A percentile compares a stretch with the other conserved stretches of the same genome.
Conservation (phyloP, 2,329 filamentous ascomycete species). For the Teratosphaeria viscida region DNA sequence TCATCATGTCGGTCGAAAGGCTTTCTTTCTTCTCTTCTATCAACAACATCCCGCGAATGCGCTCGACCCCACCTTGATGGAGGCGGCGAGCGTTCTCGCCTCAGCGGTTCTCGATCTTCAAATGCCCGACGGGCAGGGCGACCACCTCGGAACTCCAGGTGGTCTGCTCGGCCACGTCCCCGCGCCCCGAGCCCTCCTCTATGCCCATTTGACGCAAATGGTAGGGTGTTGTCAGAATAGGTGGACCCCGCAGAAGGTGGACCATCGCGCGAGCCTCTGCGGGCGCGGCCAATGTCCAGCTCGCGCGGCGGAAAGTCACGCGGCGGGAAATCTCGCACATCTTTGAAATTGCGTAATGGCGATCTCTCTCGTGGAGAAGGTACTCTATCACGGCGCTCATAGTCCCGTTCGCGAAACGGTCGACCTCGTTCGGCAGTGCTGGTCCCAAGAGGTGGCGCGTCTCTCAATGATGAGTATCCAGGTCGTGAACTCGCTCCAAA, state of each 20-base stretch:
- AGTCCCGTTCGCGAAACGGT: slow-evolving; percentile 41
- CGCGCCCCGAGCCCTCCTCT: slow-evolving; percentile 42
- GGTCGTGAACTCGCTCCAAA: slow-evolving; percentile 38
- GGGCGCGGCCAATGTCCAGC: slow-evolving; percentile 55
- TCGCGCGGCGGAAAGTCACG: slow-evolving; percentile 51
- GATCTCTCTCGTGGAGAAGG: slow-evolving; percentile 55
- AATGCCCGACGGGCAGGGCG: slow-evolving; percentile 41
- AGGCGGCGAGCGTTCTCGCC: slow-evolving; percentile 39
- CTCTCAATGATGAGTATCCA: slow-evolving; percentile 31
- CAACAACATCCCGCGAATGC: slow-evolving; percentile 26
- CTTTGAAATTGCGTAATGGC: slow-evolving; percentile 47
- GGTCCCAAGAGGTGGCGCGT: slow-evolving; percentile 49
- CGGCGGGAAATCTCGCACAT: slow-evolving; percentile 51
- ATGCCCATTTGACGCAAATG: slow-evolving; percentile 42
- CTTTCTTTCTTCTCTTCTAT: slow-evolving; percentile 35
- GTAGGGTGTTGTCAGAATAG: slow-evolving; percentile 53
- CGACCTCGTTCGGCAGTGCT: slow-evolving; percentile 43
- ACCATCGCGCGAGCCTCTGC: slow-evolving; percentile 61
- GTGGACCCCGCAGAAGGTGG: slow-evolving; percentile 62
- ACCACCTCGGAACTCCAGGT: slow-evolving; percentile 12
- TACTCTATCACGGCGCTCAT: slow-evolving; percentile 47
- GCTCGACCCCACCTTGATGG: slow-evolving; percentile 31
- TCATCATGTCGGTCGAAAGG: slow-evolving; percentile 34
- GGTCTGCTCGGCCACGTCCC: slow-evolving; percentile 2
- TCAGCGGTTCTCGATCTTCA: slow-evolving; percentile 48